Percentiles rank a stretch among this genome's conserved stretches.
Evolutionary conservation across 306 rosid species (phyloP).

Genomic region (Acacia confusa): DNA sequence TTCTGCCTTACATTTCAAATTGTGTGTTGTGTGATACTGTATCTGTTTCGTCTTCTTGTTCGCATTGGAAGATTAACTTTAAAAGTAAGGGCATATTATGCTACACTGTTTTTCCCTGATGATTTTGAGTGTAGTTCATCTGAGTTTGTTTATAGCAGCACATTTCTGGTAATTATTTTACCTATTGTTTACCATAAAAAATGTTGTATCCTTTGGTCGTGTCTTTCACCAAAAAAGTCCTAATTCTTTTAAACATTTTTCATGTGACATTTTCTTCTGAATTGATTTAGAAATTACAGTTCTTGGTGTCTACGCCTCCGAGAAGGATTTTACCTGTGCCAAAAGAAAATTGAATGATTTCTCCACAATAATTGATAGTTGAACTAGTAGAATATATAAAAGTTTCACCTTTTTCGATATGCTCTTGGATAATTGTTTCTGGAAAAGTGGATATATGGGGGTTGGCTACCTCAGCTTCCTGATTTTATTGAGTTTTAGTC

Average conservation of each 20-base stretch:
- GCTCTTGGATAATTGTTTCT: not conserved
- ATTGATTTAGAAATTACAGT: not conserved
- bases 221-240: not conserved
- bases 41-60: not conserved
- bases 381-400: not conserved
- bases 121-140: not conserved
- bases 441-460: not conserved
- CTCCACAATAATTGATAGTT: not conserved
- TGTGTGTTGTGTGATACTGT: not conserved
- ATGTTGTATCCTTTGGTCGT: not conserved
- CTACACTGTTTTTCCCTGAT: not conserved
- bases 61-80: not conserved
- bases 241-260: not conserved
- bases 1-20: not conserved
- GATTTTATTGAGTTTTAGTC: constrained; percentile 1
- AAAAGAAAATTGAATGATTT: not conserved
- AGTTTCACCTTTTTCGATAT: not conserved
- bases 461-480: not conserved
- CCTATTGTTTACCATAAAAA: not conserved
- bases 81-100: not conserved
- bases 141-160: not conserved
- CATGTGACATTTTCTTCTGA: not conserved
- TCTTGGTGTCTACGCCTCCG: not conserved
- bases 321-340: not conserved
- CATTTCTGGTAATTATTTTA: not conserved